Evolutionary conservation across 2,329 filamentous ascomycete species (phyloP), one percentile per base, ranked within the genome.

Genomic region (Talaromyces sp.): DNA sequence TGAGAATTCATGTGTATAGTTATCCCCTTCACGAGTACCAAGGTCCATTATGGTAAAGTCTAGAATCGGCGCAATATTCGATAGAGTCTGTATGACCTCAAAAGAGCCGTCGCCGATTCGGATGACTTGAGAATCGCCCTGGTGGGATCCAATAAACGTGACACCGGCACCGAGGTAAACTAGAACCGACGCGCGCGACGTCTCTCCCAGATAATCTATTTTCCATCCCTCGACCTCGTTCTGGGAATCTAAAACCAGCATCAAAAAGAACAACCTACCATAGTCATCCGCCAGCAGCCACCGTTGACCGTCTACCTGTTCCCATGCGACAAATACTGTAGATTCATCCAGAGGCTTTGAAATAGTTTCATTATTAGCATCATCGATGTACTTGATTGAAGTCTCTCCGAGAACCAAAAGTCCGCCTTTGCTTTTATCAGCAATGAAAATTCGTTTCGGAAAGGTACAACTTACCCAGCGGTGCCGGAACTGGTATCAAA

Each of bases 31-130:
- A 61, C 91, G 84, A 68, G 92, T 93, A 0, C 93, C 94, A 83
- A 98, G 90, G 70, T 98, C 95, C 92, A 98, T 96, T 16, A 99
- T 87, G 0, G 90, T 89, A 68, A 99, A 97, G 72, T 99, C 95
- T 44, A 98, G 78, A 50, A 99, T 90, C 0, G 95, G 95, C 0
- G 90, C 92, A 68, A 98, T 91, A 70, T 96, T 99, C 3, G 85
- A 80, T 61, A 96, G 82, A 0, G 86, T 89, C 71, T 96, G 92
- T 9, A 95, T 74, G 4, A 93, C 75, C 55, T 88, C 81, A 63
- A 93, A 80, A 0, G 82, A 83, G 34, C 88, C 81, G 58, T 84
- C 82, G 52, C 79, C 75, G 59, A 92, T 83, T 56, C 81, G 82
- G 55, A 95, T 84, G 8, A 98, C 82, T 72, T 97, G 92, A 1